Conservation (phyloP, 495 filamentous ascomycete genomes). For the Daldinia decipiens region DNA sequence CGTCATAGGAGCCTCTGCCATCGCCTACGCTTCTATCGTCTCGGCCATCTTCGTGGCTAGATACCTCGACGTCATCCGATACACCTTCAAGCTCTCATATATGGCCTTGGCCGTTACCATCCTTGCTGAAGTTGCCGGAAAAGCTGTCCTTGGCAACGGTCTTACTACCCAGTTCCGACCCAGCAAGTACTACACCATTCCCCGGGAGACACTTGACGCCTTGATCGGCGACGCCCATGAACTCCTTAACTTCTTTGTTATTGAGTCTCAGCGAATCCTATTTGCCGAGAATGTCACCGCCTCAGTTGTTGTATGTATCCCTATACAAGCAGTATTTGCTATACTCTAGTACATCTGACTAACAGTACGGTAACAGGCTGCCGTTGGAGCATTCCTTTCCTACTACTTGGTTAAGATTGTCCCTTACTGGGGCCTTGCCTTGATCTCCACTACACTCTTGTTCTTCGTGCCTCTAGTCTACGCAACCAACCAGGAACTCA, state of each 20-base stretch:
- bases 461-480: constrained; percentile 94
- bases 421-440: constrained; percentile 89
- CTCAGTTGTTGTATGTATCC: constrained; percentile 77
- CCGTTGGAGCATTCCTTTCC: constrained; percentile 80
- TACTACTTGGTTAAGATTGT: constrained; percentile 95
- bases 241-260: constrained; percentile 95
- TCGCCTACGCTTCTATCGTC: constrained; percentile 79
- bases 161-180: constrained; percentile 88
- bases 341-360: constrained; percentile 9
- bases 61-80: constrained; percentile 89
- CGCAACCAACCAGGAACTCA: constrained; percentile 90
- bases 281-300: constrained; percentile 92
- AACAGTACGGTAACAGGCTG: constrained; percentile 67
- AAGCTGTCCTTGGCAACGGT: constrained; percentile 77
- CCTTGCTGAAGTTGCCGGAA: constrained; percentile 78
- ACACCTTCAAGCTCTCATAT: constrained; percentile 86
- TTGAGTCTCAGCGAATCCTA: constrained; percentile 93
- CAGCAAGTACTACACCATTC: constrained; percentile 89
- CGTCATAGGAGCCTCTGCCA: constrained; percentile 76
- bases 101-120: constrained; percentile 73
- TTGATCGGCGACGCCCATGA: constrained; percentile 87
- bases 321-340: not conserved
- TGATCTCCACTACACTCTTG: constrained; percentile 76
- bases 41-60: constrained; percentile 87
- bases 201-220: constrained; percentile 82